Evolutionary conservation across 2,329 filamentous ascomycete genomes (phyloP).

Genomic region (Lithohypha guttulata): DNA sequence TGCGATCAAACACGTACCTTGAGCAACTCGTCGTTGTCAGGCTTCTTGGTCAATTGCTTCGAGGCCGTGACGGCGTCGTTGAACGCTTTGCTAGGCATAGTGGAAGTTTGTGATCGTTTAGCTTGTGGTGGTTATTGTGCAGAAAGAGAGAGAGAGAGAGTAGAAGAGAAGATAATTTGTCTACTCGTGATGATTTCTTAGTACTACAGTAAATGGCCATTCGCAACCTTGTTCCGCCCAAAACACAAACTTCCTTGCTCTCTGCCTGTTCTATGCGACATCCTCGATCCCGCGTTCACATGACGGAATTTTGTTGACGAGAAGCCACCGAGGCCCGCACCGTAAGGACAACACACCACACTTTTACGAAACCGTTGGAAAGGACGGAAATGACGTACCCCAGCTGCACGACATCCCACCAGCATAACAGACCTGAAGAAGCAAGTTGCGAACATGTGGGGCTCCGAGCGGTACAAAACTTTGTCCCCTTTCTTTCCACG

Average conservation of each 20-base stretch:
- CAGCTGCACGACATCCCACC: slow-evolving; percentile 5
- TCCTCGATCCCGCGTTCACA: too few species aligned
- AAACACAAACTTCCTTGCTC: too few species aligned
- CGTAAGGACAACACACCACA: too few species aligned
- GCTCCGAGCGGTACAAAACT: too few species aligned
- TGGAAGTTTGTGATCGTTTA: slow-evolving; percentile 6
- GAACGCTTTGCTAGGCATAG: slow-evolving; percentile 25
- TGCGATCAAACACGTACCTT: slow-evolving; percentile 19
- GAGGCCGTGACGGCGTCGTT: slow-evolving; percentile 26
- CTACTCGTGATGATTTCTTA: too few species aligned
- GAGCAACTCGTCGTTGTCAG: slow-evolving; percentile 27
- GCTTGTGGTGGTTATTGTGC: background rate
- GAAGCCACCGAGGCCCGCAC: background rate
- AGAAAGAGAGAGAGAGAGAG: too few species aligned
- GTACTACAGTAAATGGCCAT: too few species aligned
- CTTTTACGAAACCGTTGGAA: background rate
- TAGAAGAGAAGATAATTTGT: too few species aligned
- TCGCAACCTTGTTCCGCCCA: too few species aligned
- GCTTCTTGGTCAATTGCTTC: slow-evolving; percentile 28
- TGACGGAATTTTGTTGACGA: slow-evolving; percentile 1
- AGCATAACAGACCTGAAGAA: background rate
- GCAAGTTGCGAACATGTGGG: slow-evolving; percentile 6
- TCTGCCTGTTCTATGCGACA: too few species aligned
- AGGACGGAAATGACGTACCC: slow-evolving; percentile 6
- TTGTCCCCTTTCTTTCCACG: too few species aligned